Percentiles rank a stretch among this genome's conserved stretches.
These are phyloP conservation scores for Fusarium sp. DNA, from an alignment of 2,329 filamentous ascomycete species.

Conservation along the genomic window DNA sequence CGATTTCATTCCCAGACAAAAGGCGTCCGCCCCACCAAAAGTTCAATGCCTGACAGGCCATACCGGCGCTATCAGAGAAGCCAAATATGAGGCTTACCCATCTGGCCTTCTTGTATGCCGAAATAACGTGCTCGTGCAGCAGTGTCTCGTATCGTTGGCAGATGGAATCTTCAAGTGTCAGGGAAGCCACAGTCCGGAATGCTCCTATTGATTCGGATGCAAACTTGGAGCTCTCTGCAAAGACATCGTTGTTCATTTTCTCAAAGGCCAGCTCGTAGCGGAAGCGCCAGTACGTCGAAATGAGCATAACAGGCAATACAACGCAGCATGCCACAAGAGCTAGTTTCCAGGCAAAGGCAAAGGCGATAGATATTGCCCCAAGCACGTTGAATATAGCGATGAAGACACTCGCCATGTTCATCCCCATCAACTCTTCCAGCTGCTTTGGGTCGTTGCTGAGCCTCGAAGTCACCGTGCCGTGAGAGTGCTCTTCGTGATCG, in stretches of 20 bases:
- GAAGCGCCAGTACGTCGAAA: conserved; percentile 61
- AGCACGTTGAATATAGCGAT: conserved; percentile 72
- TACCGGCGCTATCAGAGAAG: conserved; percentile 71
- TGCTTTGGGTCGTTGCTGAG: conserved; percentile 66
- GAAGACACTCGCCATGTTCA: conserved; percentile 69
- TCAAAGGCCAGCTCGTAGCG: conserved; percentile 73
- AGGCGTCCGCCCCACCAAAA: conserved; percentile 74
- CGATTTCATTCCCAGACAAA: conserved; percentile 60
- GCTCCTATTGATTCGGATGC: conserved; percentile 78
- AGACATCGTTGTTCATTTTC: conserved; percentile 72
- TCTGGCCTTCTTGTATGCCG: conserved; percentile 68
- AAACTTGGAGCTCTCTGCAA: conserved; percentile 76
- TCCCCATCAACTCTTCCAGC: conserved; percentile 69
- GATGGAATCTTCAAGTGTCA: conserved; percentile 75
- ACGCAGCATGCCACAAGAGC: conserved; percentile 73
- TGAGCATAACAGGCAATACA: conserved; percentile 60
- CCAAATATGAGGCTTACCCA: conserved; percentile 73
- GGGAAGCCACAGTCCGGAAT: conserved; percentile 74
- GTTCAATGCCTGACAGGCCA: conserved; percentile 70
- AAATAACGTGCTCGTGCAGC: conserved; percentile 65
- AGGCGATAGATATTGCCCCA: conserved; percentile 72
- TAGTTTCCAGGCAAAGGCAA: conserved; percentile 80
- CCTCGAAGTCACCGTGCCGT: conserved; percentile 67
- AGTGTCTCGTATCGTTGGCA: conserved; percentile 67
- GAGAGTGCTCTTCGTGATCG: conserved; percentile 66